These are phyloP conservation scores for Ensete ventricosum DNA, from an alignment of 176 grass and related monocot species.

Conservation along the genomic window DNA sequence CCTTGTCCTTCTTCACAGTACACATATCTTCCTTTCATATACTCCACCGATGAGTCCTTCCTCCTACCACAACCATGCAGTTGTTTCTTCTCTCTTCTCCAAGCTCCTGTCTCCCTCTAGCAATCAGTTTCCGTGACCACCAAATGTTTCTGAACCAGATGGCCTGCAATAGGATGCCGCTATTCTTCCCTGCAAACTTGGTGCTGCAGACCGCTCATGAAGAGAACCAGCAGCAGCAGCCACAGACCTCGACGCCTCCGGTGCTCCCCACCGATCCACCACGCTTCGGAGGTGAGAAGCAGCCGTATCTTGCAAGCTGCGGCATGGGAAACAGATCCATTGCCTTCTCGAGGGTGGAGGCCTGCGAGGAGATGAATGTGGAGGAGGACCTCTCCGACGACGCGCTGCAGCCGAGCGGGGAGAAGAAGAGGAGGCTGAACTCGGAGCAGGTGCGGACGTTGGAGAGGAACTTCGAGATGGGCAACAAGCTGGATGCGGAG, in stretches of 20 bases:
- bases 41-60: too few species aligned
- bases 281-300: too few species aligned
- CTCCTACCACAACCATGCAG: too few species aligned
- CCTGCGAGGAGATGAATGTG: background rate
- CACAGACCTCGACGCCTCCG: background rate
- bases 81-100: too few species aligned
- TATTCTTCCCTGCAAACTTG: background rate
- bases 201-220: background rate
- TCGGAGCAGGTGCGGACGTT: conserved; percentile 10
- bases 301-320: too few species aligned
- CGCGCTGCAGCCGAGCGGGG: background rate
- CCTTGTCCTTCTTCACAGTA: too few species aligned
- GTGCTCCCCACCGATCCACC: too few species aligned
- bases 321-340: too few species aligned
- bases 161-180: background rate
- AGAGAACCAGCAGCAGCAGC: background rate
- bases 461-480: conserved; percentile 14
- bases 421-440: conserved; percentile 9
- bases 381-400: conserved; percentile 5
- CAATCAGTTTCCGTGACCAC: background rate
- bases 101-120: background rate
- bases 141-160: background rate
- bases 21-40: too few species aligned
- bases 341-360: too few species aligned
- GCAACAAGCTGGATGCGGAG: conserved; percentile 8